phyloP scores from a whole-genome alignment of 73 alveolate species.

The Symbiodinium natans region DNA sequence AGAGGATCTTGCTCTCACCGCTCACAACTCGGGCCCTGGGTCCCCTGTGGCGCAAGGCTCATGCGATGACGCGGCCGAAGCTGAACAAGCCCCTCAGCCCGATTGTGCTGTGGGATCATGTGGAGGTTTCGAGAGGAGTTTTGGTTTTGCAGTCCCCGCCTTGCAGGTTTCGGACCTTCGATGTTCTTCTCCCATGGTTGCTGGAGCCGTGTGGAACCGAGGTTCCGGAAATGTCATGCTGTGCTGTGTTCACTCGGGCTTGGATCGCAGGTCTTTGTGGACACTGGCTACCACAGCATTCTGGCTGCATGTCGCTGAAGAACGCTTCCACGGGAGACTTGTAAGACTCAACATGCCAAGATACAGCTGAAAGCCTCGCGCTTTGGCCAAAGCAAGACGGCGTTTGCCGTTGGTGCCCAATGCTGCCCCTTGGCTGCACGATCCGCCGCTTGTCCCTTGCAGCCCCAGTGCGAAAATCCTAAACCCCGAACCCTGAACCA shows the following conservation, averaged over 20 bases:
- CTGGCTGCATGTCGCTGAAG: background rate
- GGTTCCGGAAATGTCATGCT: background rate
- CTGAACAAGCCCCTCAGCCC: background rate
- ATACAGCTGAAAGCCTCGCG: slow-evolving; percentile 26
- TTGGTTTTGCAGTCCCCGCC: background rate
- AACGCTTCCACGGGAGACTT: background rate
- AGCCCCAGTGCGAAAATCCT: no score
- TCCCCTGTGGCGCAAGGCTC: slow-evolving; percentile 15
- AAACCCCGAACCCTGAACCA: no score
- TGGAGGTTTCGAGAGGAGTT: background rate
- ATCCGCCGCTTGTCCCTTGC: background rate
- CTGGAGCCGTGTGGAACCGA: slow-evolving; percentile 73
- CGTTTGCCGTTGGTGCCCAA: slow-evolving; percentile 52
- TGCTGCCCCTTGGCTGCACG: background rate
- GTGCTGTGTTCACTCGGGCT: background rate
- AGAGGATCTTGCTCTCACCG: background rate
- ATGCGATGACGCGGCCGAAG: slow-evolving; percentile 67
- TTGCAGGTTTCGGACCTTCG: slow-evolving; percentile 74
- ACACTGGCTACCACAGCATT: slow-evolving; percentile 38
- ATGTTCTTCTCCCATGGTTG: slow-evolving; percentile 67
- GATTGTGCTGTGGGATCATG: background rate
- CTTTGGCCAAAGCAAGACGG: slow-evolving; percentile 26
- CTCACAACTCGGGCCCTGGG: no score
- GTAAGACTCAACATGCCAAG: background rate
- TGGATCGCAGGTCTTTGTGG: slow-evolving; percentile 28